A percentile compares a stretch with the other conserved stretches of the same genome.
Conservation (phyloP, 352 stramenopile species). For the Peronosclerospora sorghi region DNA sequence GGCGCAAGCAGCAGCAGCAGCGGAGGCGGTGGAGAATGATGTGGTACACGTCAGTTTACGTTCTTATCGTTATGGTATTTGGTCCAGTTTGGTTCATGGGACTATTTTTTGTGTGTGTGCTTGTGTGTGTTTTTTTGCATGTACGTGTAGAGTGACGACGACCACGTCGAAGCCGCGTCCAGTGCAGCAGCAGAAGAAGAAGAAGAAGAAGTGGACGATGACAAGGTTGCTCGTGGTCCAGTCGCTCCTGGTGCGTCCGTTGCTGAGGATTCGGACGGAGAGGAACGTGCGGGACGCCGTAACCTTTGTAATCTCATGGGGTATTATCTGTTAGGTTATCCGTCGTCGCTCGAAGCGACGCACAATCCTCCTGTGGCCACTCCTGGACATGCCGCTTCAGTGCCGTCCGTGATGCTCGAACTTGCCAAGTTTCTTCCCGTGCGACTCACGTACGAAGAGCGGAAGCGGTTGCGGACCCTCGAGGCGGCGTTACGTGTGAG, state of each 20-base stretch:
- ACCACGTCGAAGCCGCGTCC: constrained; percentile 31
- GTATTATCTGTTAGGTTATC: constrained; percentile 73
- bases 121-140: constrained; percentile 3
- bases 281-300: constrained; percentile 33
- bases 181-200: constrained; percentile 37
- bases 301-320: constrained; percentile 86
- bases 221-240: constrained; percentile 16
- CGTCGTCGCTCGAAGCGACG: constrained; percentile 19
- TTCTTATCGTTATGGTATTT: background rate
- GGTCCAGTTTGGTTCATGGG: too few relatives aligned
- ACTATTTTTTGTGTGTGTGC: constrained; percentile 3
- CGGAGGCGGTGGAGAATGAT: constrained; percentile 26
- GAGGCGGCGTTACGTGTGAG: constrained; percentile 89
- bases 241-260: background rate
- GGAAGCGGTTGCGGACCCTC: constrained; percentile 89
- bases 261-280: constrained; percentile 16
- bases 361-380: too few relatives aligned
- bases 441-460: constrained; percentile 90
- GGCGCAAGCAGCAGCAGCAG: constrained; percentile 6
- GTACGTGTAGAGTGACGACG: constrained; percentile 26
- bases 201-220: constrained; percentile 14
- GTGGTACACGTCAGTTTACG: constrained; percentile 5
- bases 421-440: constrained; percentile 96
- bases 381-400: too few relatives aligned
- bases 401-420: too few relatives aligned